Evolutionary conservation across 495 filamentous ascomycete species (phyloP), one percentile per base, ranked within the genome.

Genomic region (Trichoderma erinaceum): DNA sequence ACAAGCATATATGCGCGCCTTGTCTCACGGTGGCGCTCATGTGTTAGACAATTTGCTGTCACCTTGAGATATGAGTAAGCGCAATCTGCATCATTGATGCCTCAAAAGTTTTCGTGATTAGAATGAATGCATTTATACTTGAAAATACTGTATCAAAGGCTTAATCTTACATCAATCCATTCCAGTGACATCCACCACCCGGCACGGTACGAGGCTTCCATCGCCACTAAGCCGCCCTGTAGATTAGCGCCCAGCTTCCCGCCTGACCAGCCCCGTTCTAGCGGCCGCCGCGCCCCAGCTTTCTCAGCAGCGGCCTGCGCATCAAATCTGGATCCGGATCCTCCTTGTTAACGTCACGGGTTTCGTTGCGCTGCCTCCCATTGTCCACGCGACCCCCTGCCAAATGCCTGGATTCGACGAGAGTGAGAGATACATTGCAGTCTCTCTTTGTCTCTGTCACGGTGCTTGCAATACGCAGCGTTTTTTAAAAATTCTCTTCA

Each of bases 191-290:
- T 38, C 35, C 35, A 35, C 32, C 6, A 38, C 35, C 0, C 35
- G 35, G 35, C 8, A 38, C 35, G 35, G 35, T 38, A 7, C 35
- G 35, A 38, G 35, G 35, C 35, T 38, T 18, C 44, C 56, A 61
- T 29, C 52, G 52, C 27, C 56, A 61, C 56, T 61, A 61, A 61
- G 27, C 56, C 56, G 56, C 56, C 56, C 56, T 61, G 56, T 23
- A 12, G 56, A 7, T 12, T 32, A 23, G n/a, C 44, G 44, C 44
- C 13, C 13, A 48, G 44, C 44, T 48, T 48, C 44, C 44, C 44
- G 44, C 44, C 44, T 48, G 44, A 48, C 44, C 44, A 48, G n/a
- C 44, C n/a, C 23, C 18, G 8, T 21, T 21, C 13, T 61, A 61
- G 56, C 56, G 25, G 56, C 56, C 56, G 25, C 13, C 52, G 6